Conservation (phyloP, 1,284 basidiomycete species). For the Apiotrichum porosum region DNA sequence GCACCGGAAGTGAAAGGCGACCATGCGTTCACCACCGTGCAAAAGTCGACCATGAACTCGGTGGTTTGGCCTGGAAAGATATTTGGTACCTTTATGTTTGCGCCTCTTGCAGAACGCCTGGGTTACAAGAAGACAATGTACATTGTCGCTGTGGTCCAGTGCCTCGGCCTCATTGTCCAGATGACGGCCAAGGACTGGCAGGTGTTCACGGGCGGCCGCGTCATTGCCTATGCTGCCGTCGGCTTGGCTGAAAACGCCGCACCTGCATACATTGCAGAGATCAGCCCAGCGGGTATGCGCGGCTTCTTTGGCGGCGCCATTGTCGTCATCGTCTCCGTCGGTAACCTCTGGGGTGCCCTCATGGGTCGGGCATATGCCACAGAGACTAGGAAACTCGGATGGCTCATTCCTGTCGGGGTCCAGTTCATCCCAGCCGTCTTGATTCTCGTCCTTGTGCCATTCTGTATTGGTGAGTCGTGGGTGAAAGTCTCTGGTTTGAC, state of each 20-base stretch:
- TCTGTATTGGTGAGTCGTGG: too few species aligned
- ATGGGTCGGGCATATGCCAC: conserved; percentile 9
- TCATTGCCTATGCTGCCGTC: conserved; percentile 19
- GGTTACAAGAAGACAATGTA: conserved; percentile 6
- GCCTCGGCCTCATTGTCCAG: conserved; percentile 3
- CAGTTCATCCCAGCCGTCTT: conserved; percentile 23
- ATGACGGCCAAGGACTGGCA: conserved; percentile 13
- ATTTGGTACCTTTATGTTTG: conserved; percentile 4
- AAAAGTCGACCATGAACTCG: conserved; percentile 10
- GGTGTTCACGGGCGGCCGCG: conserved; percentile 16
- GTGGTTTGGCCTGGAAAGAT: conserved; percentile 2
- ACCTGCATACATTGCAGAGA: conserved; percentile 19
- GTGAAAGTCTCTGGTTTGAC: conserved; percentile 16
- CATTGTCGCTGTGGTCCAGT: not conserved
- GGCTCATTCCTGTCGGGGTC: conserved; percentile 8
- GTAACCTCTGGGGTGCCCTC: conserved; percentile 8
- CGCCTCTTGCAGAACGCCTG: conserved; percentile 3
- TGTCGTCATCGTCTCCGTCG: conserved; percentile 4
- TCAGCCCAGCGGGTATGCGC: conserved; percentile 1
- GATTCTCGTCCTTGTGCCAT: conserved; percentile 8
- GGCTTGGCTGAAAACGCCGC: conserved; percentile 22
- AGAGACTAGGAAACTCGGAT: conserved; percentile 3
- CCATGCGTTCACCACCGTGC: not conserved
- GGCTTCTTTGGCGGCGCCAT: conserved; percentile 3
- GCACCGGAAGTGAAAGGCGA: not conserved